Conservation (phyloP, 1,284 basidiomycete genomes). For the Wolfiporia cocos region DNA sequence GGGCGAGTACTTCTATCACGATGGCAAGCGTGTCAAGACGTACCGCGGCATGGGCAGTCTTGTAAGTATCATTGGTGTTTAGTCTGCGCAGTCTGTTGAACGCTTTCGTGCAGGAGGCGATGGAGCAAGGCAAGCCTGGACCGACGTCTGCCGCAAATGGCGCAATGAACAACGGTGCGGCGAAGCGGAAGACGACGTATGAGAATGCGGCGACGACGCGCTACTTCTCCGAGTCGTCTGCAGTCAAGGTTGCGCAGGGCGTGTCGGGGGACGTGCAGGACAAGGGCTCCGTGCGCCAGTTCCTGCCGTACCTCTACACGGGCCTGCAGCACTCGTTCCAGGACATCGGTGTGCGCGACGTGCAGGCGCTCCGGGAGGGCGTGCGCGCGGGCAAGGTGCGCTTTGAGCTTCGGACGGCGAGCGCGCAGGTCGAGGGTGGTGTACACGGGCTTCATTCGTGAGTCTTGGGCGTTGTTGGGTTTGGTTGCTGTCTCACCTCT, state of each 20-base stretch:
- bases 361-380: constrained; percentile 56
- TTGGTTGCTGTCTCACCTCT: neutral
- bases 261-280: constrained; percentile 97
- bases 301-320: constrained; percentile 88
- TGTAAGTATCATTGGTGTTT: constrained; percentile 18
- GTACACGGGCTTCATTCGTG: constrained; percentile 90
- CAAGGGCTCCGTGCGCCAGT: constrained; percentile 90
- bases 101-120: constrained; percentile 57
- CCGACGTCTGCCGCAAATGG: constrained; percentile 24
- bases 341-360: constrained; percentile 81
- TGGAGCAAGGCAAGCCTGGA: constrained; percentile 77
- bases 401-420: constrained; percentile 93
- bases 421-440: constrained; percentile 94
- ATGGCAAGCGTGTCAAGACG: constrained; percentile 97
- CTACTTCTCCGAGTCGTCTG: constrained; percentile 94
- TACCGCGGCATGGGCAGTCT: constrained; percentile 98
- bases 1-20: constrained; percentile 98
- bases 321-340: constrained; percentile 96
- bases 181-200: constrained; percentile 46
- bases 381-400: constrained; percentile 68
- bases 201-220: constrained; percentile 97
- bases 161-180: constrained; percentile 29
- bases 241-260: constrained; percentile 96
- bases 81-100: neutral
- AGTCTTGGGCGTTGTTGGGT: constrained; percentile 6